phyloP scores from a whole-genome alignment of 768 basidiomycete genomes.

The Postia placenta region DNA sequence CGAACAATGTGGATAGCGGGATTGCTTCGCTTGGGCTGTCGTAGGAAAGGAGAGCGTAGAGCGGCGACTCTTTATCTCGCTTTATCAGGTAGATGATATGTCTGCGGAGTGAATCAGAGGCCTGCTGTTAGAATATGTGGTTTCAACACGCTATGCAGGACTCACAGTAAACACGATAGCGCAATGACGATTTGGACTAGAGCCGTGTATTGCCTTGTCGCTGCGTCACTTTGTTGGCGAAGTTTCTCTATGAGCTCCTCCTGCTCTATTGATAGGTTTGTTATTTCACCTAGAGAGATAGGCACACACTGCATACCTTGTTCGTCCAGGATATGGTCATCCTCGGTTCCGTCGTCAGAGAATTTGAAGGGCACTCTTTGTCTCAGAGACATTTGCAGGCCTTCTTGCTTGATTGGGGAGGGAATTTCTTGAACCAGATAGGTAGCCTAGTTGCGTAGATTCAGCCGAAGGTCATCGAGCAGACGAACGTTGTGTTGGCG shows the following conservation, averaged over 20 bases:
- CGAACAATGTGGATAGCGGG: constrained; percentile 10
- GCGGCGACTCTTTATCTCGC: constrained; percentile 13
- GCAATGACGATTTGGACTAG: constrained; percentile 14
- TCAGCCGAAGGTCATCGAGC: background rate
- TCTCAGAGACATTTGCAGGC: constrained; percentile 1
- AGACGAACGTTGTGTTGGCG: background rate
- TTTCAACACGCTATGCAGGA: no score
- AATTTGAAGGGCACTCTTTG: constrained; percentile 19
- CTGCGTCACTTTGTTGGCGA: constrained; percentile 11
- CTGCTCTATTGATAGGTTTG: constrained; percentile 15
- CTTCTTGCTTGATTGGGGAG: no score
- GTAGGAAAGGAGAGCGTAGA: constrained; percentile 14
- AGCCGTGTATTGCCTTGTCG: constrained; percentile 11
- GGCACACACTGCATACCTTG: constrained; percentile 15
- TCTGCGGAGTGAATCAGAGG: constrained; percentile 3
- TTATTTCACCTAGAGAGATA: background rate
- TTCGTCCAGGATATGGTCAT: constrained; percentile 19
- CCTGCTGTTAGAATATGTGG: no score
- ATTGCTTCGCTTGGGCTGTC: constrained; percentile 2
- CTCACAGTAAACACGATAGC: constrained; percentile 19
- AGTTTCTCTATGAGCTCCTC: constrained; percentile 21
- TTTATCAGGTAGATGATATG: constrained; percentile 16
- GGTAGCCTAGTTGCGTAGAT: no score
- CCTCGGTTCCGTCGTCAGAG: constrained; percentile 12
- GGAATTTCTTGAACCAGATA: no score